Evolutionary conservation across 2,329 filamentous ascomycete genomes (phyloP), one percentile per base, ranked within the genome.

Genomic region (Trichoderma simmonsii): DNA sequence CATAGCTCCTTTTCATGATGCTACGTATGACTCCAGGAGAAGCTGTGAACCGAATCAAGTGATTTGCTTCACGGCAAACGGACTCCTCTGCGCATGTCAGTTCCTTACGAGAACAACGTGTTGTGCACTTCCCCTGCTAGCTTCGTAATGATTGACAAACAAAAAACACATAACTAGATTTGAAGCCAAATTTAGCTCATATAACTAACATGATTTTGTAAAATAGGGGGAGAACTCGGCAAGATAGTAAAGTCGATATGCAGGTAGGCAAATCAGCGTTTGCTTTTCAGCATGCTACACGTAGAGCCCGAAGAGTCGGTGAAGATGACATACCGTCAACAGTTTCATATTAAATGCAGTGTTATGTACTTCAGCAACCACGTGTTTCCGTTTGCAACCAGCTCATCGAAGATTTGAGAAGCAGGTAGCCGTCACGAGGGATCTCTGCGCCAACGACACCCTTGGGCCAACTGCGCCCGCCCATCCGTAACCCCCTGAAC

Each of bases 351-450:
- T 8, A 51, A 21, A 62, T 70, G 43, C 39, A n/a, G 57, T 51
- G 21, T 15, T 3, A 54, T 28, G 15, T 11, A 48, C 61, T 21
- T 28, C 39, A 28, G 32, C 11, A 62, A 18, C 30, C 14, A 36
- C 39, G 9, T 24, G 4, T 21, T 61, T 43, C 30, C 15, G 39
- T 61, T 28, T 70, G 30, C 30, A 39, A 24, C 28, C 28, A 36
- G n/a, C 3, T 14, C 0, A 32, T 60, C 34, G 15, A 62, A 48
- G 15, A 9, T 24, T 15, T 21, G n/a, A 54, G 36, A 61, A 28
- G 57, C 39, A 61, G 66, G 56, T 57, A 69, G 54, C 66, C 66
- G 66, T 69, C 28, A n/a, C 34, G 54, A 59, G 14, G 65, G 12
- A 59, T 7, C 12, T 32, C 18, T 24, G 21, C 26, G 12, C 36